A percentile compares a stretch with the other conserved stretches of the same genome.
phyloP scores from a whole-genome alignment of 495 filamentous ascomycete species.

The Parmelia sp. region DNA sequence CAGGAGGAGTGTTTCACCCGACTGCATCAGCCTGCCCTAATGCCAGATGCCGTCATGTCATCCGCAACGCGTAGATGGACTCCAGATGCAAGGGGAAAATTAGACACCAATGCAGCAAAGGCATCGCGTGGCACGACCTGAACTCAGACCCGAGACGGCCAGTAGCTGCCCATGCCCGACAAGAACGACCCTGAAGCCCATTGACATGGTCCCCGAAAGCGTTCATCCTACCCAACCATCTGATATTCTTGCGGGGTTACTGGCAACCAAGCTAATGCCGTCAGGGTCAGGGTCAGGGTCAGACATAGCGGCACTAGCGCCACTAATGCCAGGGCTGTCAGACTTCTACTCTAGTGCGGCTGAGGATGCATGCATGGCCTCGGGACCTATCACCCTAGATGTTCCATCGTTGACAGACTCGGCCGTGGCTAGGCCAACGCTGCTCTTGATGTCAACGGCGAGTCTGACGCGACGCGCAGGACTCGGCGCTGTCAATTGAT shows the following conservation, averaged over 20 bases:
- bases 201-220: too few species aligned
- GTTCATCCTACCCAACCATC: background rate
- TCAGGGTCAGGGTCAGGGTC: conserved; percentile 1
- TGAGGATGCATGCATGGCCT: background rate
- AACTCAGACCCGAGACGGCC: background rate
- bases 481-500: background rate
- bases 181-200: background rate
- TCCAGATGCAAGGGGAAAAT: background rate
- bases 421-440: background rate
- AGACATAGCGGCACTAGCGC: background rate
- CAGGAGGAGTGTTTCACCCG: background rate
- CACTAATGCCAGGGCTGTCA: background rate
- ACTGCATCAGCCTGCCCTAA: background rate
- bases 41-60: background rate
- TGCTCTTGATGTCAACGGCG: background rate
- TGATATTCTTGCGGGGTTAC: too few species aligned
- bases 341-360: background rate
- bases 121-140: background rate
- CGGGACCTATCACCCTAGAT: background rate
- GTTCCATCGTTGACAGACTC: background rate
- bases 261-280: background rate
- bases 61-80: background rate
- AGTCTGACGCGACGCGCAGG: background rate
- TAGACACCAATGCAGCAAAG: background rate
- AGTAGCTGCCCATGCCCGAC: background rate